These are phyloP conservation scores for Iris pallida DNA, from an alignment of 116 monocot genomes.

Conservation along the genomic window DNA sequence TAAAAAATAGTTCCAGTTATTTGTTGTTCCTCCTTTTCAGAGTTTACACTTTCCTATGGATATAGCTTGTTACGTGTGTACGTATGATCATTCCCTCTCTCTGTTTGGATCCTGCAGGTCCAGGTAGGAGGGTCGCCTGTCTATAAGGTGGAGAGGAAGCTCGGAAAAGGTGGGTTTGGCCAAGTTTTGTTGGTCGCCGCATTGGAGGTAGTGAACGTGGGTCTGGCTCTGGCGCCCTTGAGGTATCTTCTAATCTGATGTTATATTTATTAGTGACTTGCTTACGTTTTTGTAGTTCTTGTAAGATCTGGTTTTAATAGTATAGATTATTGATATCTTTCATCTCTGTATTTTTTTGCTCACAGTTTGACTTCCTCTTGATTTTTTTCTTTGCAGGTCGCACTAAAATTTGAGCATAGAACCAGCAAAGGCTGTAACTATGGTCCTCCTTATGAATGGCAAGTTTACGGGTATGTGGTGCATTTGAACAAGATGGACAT, in stretches of 20 bases:
- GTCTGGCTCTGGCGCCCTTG: slow-evolving; percentile 45
- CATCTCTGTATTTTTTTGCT: no score
- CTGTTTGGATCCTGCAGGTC: slow-evolving; percentile 32
- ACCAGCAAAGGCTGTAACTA: slow-evolving; percentile 78
- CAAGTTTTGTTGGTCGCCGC: slow-evolving; percentile 85
- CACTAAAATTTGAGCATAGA: slow-evolving; percentile 77
- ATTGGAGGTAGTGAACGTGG: slow-evolving; percentile 51
- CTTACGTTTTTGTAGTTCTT: no score
- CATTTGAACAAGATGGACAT: not conserved
- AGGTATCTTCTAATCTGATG: slow-evolving; percentile 30
- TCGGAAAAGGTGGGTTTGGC: slow-evolving; percentile 90
- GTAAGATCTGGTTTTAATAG: no score
- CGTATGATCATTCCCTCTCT: not conserved
- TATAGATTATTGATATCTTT: no score
- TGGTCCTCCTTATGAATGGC: slow-evolving; percentile 88
- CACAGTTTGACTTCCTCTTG: not conserved
- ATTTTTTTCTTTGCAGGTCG: slow-evolving; percentile 41
- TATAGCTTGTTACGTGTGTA: not conserved
- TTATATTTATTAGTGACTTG: no score
- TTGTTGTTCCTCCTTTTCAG: no score
- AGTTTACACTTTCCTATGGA: no score
- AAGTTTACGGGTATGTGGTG: slow-evolving; percentile 58
- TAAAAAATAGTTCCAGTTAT: no score
- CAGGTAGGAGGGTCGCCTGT: slow-evolving; percentile 72
- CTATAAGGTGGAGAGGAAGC: slow-evolving; percentile 70